phyloP scores from a whole-genome alignment of 352 stramenopile genomes.

The Phytopythium kandeliae region DNA sequence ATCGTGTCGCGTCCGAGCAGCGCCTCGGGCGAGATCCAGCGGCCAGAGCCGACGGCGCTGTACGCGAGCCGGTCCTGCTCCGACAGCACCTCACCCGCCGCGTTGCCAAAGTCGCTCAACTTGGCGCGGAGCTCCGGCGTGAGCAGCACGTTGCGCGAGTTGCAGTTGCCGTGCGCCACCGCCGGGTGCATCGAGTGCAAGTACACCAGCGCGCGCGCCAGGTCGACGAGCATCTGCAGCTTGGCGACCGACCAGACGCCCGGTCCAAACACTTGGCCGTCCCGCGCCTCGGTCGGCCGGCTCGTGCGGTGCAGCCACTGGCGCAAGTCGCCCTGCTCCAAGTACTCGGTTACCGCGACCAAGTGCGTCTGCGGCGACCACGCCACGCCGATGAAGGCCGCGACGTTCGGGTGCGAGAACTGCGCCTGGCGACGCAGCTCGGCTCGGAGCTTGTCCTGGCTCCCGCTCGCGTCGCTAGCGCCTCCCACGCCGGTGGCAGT shows the following conservation, averaged over 20 bases:
- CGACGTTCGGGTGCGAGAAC: slow-evolving; percentile 66
- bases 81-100: slow-evolving; percentile 40
- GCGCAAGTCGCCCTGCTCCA: slow-evolving; percentile 51
- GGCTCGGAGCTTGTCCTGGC: slow-evolving; percentile 50
- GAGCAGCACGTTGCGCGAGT: slow-evolving; percentile 60
- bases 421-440: slow-evolving; percentile 56
- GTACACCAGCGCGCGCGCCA: slow-evolving; percentile 60
- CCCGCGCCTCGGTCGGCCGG: slow-evolving; percentile 38
- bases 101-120: slow-evolving; percentile 56
- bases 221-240: slow-evolving; percentile 46
- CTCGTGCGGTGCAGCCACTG: no score
- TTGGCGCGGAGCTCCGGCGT: slow-evolving; percentile 39
- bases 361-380: slow-evolving; percentile 48
- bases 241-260: slow-evolving; percentile 46
- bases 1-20: slow-evolving; percentile 46
- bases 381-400: slow-evolving; percentile 54
- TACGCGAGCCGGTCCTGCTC: slow-evolving; percentile 61
- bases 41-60: slow-evolving; percentile 55
- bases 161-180: slow-evolving; percentile 67
- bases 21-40: slow-evolving; percentile 68
- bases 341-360: slow-evolving; percentile 58
- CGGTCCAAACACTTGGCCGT: slow-evolving; percentile 24
- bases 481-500: slow-evolving; percentile 9
- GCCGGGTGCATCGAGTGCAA: slow-evolving; percentile 43
- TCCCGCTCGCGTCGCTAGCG: slow-evolving; percentile 1